These are phyloP conservation scores for Plenodomus biglobosus DNA, from an alignment of 2,329 filamentous ascomycete genomes.

Conservation along the genomic window DNA sequence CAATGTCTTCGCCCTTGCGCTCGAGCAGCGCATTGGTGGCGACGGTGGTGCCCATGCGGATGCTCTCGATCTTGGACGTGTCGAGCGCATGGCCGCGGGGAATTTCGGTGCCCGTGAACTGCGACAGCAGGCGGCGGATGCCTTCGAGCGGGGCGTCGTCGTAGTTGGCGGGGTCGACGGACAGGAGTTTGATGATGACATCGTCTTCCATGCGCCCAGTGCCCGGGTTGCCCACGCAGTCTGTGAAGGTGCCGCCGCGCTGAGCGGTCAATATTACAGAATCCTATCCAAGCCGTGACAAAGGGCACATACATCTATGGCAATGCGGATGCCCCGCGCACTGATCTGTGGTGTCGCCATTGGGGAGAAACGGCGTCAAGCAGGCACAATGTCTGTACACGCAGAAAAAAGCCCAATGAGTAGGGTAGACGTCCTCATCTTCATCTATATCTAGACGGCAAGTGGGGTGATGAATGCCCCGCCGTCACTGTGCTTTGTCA, in stretches of 20 bases:
- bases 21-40: constrained; percentile 91
- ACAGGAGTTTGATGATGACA: constrained; percentile 83
- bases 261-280: constrained; percentile 33
- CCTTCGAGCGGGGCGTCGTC: constrained; percentile 88
- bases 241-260: constrained; percentile 88
- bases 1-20: constrained; percentile 85
- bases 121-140: constrained; percentile 80
- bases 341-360: constrained; percentile 33
- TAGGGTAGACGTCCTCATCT: too few species aligned
- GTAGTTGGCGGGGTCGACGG: constrained; percentile 88
- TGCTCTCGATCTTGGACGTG: constrained; percentile 81
- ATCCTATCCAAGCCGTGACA: too few species aligned
- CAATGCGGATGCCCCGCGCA: constrained; percentile 68
- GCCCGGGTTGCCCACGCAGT: constrained; percentile 81
- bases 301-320: constrained; percentile 56
- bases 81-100: constrained; percentile 78
- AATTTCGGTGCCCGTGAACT: constrained; percentile 73
- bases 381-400: too few species aligned
- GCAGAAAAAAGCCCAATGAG: neutral
- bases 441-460: too few species aligned
- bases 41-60: constrained; percentile 94
- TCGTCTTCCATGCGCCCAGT: constrained; percentile 70
- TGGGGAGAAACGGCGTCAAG: too few species aligned
- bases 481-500: constrained; percentile 10
- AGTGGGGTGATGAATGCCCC: constrained; percentile 14